Base-by-base conservation (phyloP, 768 basidiomycete genomes). In the Cystobasidiopsis lactophilus region DNA sequence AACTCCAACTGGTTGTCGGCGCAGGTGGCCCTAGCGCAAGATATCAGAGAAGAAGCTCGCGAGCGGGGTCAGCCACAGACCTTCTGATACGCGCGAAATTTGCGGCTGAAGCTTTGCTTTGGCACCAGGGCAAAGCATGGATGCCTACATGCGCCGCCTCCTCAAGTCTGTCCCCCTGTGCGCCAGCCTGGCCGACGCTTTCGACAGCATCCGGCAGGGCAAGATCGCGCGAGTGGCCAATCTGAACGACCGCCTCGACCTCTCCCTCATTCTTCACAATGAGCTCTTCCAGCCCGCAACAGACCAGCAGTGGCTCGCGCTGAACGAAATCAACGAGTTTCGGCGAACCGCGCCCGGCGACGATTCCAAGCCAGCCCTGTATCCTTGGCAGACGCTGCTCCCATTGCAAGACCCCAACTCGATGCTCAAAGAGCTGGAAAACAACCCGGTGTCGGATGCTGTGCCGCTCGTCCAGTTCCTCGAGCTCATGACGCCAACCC, bases 381-480 rank as follows among this genome's bases (percentile, higher is more conserved):
- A 77, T 16, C 89, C 91, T 4, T 96, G 91, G 91, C 93, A 93
- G 63, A 81, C 84, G 21, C 64, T 96, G 16, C 67, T 96, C 5
- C 72, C 86, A 16, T 63, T 91, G 16, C 80, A 85, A 50, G 69
- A 74, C 19, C 56, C 62, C 26, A 55, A 64, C 0, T 78, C 82
- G 60, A 76, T 80, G 19, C 67, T 86, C 30, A 68, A 82, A 49
- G 77, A 75, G 49, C 61, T 66, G 47, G 58, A 63, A 29, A 65
- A 67, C 21, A 48, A 39, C 16, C 7, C 33, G 33, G 7, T 19
- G 41, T 21, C 41, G 9, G 27, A 26, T 19, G 41, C 7, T 19
- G 30, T 30, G 16, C 38, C 44, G 18, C 48, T 57, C 7, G 19
- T 41, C 2, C 26, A 45, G 10, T 55, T 57, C 35, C 24, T 57